Evolutionary conservation across 1,139 yeast genomes (phyloP), one percentile per base, ranked within the genome.

Genomic region (Sugiyamaella novakii): DNA sequence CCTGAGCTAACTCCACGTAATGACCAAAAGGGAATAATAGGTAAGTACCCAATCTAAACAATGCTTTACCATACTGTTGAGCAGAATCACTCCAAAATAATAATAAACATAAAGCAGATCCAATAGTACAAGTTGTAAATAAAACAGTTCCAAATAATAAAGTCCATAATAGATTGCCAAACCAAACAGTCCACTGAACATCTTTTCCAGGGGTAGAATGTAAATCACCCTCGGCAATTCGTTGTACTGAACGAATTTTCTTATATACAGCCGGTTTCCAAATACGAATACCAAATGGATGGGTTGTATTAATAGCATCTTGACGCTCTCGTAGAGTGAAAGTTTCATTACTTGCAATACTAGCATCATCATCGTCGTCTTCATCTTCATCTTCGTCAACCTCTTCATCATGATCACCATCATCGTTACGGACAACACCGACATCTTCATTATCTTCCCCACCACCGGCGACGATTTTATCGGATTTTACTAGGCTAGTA

Each of bases 191-290:
- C 77, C 82, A 77, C 8, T 78, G 74, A 5, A 87, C 80, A 2
- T 73, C 65, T 74, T 74, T 47, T 22, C 71, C 68, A 5, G 84
- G 81, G 4, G 87, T 79, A 54, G 87, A 91, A 66, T 91, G 98
- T 57, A 92, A 87, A 72, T 92, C 99, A 55, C 87, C 88, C 52
- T 88, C 95, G 0, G 98, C 98, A 50, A 89, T 83, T 29, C 83
- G 76, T 57, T 95, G 95, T 30, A 92, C 98, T 1, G 97, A 87
- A 60, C 99, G 81, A 54, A 80, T 79, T 67, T 92, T 92, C 65
- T 94, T 92, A 69, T 92, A 92, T 52, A 92, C 75, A 1, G 98
- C 96, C 1, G 98, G 98, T 64, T 92, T 92, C 98, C 98, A 92
- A 59, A 92, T 87, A 66, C 96, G 85, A 47, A 92, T 89, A 76